Conservation (phyloP, 306 rosid genomes). For the Hippophae rhamnoides region DNA sequence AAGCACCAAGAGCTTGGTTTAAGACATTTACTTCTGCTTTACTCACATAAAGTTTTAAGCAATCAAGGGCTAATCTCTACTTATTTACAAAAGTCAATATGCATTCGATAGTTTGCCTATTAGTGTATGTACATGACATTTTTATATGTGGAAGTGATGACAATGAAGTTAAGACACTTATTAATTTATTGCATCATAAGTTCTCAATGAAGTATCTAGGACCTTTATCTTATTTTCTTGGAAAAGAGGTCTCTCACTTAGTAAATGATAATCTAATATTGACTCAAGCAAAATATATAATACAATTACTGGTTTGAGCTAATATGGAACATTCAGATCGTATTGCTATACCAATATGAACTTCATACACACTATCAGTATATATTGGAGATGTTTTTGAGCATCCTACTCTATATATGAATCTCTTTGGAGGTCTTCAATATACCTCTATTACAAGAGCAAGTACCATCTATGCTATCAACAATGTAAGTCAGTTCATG, state of each 20-base stretch:
- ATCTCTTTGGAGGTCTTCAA: not conserved
- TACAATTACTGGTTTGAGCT: not conserved
- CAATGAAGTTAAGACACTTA: not conserved
- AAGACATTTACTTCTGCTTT: not conserved
- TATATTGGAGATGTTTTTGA: not conserved
- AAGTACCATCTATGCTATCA: not conserved
- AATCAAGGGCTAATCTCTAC: not conserved
- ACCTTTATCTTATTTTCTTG: not conserved
- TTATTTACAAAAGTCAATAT: not conserved
- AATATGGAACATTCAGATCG: not conserved
- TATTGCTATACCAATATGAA: not conserved
- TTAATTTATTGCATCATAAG: not conserved
- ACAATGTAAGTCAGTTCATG: not conserved
- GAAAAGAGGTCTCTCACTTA: too few species aligned
- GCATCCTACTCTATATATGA: not conserved
- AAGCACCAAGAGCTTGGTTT: not conserved
- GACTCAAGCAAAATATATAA: too few species aligned
- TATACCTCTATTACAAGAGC: not conserved
- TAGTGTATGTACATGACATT: not conserved
- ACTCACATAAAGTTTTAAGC: not conserved
- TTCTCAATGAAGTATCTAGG: not conserved
- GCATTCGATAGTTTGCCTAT: not conserved
- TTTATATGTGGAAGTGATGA: not conserved
- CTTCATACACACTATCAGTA: not conserved
- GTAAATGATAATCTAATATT: too few species aligned